Evolutionary conservation across 2,329 filamentous ascomycete genomes (phyloP).

Genomic region (Diaporthe ilicicola): DNA sequence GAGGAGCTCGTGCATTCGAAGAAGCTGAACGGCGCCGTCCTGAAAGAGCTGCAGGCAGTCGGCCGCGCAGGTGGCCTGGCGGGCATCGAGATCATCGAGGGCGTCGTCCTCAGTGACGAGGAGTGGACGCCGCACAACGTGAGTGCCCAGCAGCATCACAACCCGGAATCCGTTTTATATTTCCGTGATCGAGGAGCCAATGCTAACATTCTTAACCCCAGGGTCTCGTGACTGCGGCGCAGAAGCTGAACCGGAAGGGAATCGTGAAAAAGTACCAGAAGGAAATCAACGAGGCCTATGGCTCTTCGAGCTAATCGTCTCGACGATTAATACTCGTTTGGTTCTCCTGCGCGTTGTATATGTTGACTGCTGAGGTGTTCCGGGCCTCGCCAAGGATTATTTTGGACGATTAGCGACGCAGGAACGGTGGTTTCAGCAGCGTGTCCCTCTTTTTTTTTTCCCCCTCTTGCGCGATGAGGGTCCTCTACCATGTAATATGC

Average conservation of each 20-base stretch:
- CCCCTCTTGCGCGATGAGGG: neutral
- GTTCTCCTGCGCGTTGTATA: neutral
- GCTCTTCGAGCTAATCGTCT: conserved; percentile 39
- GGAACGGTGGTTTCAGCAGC: conserved; percentile 4
- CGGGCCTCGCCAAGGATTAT: neutral
- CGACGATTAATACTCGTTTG: neutral
- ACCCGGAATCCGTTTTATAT: neutral
- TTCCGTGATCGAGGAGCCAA: neutral
- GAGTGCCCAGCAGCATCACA: conserved; percentile 47
- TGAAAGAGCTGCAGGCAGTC: conserved; percentile 69
- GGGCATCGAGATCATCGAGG: conserved; percentile 76
- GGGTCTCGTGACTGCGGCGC: conserved; percentile 73
- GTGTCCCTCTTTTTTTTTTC: neutral
- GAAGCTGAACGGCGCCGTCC: conserved; percentile 69
- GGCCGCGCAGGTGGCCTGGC: conserved; percentile 70
- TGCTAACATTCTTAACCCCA: conserved; percentile 47
- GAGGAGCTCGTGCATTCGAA: conserved; percentile 75
- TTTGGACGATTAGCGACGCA: neutral
- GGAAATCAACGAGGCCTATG: conserved; percentile 69
- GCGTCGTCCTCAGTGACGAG: conserved; percentile 75
- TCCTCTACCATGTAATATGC: neutral
- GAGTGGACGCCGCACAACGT: conserved; percentile 81
- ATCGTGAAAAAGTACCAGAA: conserved; percentile 69
- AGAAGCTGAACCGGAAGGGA: conserved; percentile 76
- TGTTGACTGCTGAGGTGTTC: conserved; percentile 18